Percentiles rank a stretch among this genome's conserved stretches.
Conservation (phyloP, 2,329 filamentous ascomycete genomes). For the Fusarium fracticaudum region DNA sequence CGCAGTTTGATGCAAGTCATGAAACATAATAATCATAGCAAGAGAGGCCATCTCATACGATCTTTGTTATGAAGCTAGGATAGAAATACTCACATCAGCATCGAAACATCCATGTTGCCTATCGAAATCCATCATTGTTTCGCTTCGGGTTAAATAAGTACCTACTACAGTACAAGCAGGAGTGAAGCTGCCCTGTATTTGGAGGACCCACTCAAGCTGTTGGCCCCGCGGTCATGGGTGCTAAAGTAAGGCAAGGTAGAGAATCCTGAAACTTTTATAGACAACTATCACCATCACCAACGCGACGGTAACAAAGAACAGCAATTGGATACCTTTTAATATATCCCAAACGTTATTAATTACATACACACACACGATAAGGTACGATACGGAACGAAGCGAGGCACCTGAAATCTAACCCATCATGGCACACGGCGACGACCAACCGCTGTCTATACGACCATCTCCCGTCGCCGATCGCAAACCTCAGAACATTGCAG, state of each 20-base stretch:
- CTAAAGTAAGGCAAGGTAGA: not conserved
- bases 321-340: not conserved
- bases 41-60: not conserved
- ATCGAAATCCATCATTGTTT: not conserved
- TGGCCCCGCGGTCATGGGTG: slow-evolving; percentile 11
- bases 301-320: not conserved
- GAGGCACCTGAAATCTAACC: not conserved
- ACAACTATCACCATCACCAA: slow-evolving; percentile 3
- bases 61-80: no score
- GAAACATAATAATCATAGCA: not conserved
- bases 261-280: slow-evolving; percentile 1
- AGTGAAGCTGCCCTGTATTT: not conserved
- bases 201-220: slow-evolving; percentile 5
- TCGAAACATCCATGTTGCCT: not conserved
- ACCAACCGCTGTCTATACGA: slow-evolving; percentile 51
- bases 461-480: slow-evolving; percentile 63
- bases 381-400: not conserved
- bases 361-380: not conserved
- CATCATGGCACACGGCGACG: slow-evolving; percentile 46
- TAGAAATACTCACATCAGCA: not conserved
- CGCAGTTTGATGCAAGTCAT: not conserved
- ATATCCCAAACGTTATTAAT: not conserved
- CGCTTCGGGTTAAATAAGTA: not conserved
- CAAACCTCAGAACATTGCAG: slow-evolving; percentile 70
- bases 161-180: not conserved